Conservation (phyloP, 305 asterid species). For the Fraxinus platypoda region DNA sequence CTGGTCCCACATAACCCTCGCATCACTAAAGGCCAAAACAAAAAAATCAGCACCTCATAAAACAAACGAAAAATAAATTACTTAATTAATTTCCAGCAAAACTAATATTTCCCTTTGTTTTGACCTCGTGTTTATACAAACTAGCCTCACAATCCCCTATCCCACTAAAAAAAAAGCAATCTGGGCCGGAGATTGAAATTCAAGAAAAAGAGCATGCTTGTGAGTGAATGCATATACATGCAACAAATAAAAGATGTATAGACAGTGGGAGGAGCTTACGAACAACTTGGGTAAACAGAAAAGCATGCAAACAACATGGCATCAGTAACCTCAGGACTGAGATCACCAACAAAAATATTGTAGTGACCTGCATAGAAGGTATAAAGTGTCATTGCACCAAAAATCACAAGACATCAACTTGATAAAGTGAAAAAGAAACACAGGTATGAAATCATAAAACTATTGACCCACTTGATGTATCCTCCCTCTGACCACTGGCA, state of each 20-base stretch:
- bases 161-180: background rate
- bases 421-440: background rate
- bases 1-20: slow-evolving; percentile 96
- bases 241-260: background rate
- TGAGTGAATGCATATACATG: background rate
- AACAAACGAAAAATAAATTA: slow-evolving; percentile 12
- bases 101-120: background rate
- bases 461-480: slow-evolving; percentile 60
- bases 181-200: background rate
- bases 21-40: slow-evolving; percentile 56
- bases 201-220: background rate
- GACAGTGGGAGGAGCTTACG: slow-evolving; percentile 55
- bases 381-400: slow-evolving; percentile 21
- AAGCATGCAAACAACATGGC: slow-evolving; percentile 76
- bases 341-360: slow-evolving; percentile 92
- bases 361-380: slow-evolving; percentile 57
- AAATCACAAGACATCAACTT: background rate
- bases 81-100: background rate
- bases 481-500: slow-evolving; percentile 85
- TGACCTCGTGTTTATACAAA: background rate
- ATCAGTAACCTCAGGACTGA: slow-evolving; percentile 93
- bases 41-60: slow-evolving; percentile 21
- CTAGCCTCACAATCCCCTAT: background rate
- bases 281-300: slow-evolving; percentile 68
- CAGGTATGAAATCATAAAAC: slow-evolving; percentile 13